Conservation (phyloP, 495 filamentous ascomycete genomes). For the Pyrenopolyporus hunteri region DNA sequence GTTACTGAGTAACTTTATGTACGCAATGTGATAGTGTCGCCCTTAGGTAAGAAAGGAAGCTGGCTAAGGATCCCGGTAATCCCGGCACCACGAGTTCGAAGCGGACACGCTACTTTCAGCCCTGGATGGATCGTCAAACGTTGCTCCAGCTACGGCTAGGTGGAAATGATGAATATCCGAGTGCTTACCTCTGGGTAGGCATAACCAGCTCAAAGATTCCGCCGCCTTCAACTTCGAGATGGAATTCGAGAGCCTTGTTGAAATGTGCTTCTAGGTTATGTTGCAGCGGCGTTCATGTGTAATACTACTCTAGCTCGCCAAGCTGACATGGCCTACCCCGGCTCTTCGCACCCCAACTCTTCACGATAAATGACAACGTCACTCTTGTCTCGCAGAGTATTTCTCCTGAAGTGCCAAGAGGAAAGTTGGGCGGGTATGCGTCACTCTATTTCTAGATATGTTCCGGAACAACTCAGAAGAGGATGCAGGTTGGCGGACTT, state of each 20-base stretch:
- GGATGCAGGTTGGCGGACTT: not conserved
- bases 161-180: too few species aligned
- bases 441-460: not conserved
- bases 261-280: constrained; percentile 13
- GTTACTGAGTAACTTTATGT: too few species aligned
- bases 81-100: not conserved
- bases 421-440: not conserved
- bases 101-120: not conserved
- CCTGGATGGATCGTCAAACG: constrained; percentile 6
- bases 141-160: not conserved
- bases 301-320: too few species aligned
- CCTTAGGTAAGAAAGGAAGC: not conserved
- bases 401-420: not conserved
- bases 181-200: too few species aligned
- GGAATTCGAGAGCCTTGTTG: constrained; percentile 26
- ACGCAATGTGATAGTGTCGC: not conserved
- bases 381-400: not conserved
- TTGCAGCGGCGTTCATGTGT: too few species aligned
- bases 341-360: not conserved
- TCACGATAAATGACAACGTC: not conserved
- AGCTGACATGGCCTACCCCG: too few species aligned
- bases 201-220: too few species aligned
- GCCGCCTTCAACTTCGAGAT: not conserved
- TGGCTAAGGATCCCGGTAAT: not conserved
- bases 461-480: not conserved